phyloP scores from a whole-genome alignment of 192 early-diverging fungal genomes.

The Gryganskiella cystojenkinii region DNA sequence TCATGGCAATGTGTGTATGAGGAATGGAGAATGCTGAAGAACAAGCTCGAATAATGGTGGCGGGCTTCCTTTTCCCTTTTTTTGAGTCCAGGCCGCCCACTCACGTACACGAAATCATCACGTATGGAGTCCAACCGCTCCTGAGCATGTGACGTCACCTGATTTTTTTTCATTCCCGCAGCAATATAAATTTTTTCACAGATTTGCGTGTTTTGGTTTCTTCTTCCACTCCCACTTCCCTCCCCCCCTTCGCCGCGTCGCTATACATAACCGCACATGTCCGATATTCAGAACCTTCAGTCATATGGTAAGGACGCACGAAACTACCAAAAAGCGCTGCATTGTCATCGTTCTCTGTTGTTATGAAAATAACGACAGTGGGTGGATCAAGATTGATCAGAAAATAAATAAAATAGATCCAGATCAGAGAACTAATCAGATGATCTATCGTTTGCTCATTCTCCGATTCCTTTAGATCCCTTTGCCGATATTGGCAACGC shows the following conservation, averaged over 20 bases:
- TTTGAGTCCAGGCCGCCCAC: no score
- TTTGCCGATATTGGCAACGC: slow-evolving; percentile 60
- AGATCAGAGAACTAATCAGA: neutral
- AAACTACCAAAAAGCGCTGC: neutral
- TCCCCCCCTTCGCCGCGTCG: slow-evolving; percentile 6
- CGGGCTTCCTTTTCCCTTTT: no score
- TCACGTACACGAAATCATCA: no score
- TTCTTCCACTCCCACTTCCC: neutral
- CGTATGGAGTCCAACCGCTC: no score
- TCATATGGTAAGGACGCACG: slow-evolving; percentile 47
- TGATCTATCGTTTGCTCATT: neutral
- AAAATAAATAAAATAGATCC: neutral
- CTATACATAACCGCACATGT: no score
- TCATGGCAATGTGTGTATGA: slow-evolving; percentile 24
- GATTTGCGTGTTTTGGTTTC: neutral
- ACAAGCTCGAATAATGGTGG: neutral
- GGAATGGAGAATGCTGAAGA: neutral
- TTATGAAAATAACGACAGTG: neutral
- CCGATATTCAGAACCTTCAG: slow-evolving; percentile 61
- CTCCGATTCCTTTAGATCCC: slow-evolving; percentile 41
- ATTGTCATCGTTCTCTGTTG: neutral
- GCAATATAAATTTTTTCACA: slow-evolving; percentile 4
- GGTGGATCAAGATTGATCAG: neutral
- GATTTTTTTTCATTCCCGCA: neutral
- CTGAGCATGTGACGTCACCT: neutral